Percentiles rank a stretch among this genome's conserved stretches.
phyloP scores from a whole-genome alignment of 495 filamentous ascomycete species.

The Jackrogersella multiformis region DNA sequence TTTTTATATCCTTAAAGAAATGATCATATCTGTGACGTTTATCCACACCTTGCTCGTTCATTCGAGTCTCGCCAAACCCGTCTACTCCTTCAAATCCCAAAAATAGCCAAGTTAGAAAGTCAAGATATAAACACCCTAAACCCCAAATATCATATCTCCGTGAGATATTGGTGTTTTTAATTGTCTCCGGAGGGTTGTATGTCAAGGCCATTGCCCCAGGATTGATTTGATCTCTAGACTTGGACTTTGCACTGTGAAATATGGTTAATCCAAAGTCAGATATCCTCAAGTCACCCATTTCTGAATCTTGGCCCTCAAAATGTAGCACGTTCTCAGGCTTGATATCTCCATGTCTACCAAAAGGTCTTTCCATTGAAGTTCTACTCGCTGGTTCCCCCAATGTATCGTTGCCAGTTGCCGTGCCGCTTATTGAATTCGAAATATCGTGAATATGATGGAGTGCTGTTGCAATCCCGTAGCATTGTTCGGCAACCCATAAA shows the following conservation, averaged over 20 bases:
- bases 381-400: neutral
- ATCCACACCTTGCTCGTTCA: neutral
- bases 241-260: conserved; percentile 1
- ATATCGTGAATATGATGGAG: conserved; percentile 3
- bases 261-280: conserved; percentile 34
- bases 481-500: conserved; percentile 18
- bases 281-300: conserved; percentile 18
- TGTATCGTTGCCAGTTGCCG: neutral
- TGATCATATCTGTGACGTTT: neutral
- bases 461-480: conserved; percentile 1
- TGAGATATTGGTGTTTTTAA: neutral
- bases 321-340: conserved; percentile 44
- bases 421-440: neutral
- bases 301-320: conserved; percentile 9
- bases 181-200: neutral
- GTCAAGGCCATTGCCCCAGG: neutral
- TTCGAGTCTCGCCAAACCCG: neutral
- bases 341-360: conserved; percentile 41
- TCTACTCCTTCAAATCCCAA: neutral
- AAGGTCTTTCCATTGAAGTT: neutral
- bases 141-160: conserved; percentile 5
- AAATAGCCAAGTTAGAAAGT: conserved; percentile 14
- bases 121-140: conserved; percentile 6
- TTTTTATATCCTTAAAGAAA: neutral
- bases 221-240: neutral